Conservation (phyloP, 2,329 filamentous ascomycete genomes). For the Hypoxylon rubiginosum region DNA sequence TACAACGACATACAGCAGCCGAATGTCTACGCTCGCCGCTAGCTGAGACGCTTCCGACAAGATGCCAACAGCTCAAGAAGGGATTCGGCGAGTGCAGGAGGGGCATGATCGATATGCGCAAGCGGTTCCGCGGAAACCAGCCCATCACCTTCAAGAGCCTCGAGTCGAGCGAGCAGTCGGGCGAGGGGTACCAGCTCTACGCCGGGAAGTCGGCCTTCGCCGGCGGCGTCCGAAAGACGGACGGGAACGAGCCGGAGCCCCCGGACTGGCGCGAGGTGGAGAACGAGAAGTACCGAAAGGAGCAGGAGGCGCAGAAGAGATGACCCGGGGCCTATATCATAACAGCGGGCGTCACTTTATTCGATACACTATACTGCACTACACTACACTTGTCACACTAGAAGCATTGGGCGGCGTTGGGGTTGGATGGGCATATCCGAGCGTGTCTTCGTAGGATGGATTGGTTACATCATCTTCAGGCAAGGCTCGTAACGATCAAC, state of each 20-base stretch:
- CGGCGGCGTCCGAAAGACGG: conserved; percentile 73
- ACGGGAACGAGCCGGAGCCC: conserved; percentile 74
- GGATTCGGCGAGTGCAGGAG: conserved; percentile 96
- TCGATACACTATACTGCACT: neutral
- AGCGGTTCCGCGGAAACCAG: conserved; percentile 94
- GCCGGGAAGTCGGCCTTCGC: conserved; percentile 80
- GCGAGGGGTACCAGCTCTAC: conserved; percentile 79
- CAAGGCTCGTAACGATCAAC: conserved; percentile 9
- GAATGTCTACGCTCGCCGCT: conserved; percentile 91
- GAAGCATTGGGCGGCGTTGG: conserved; percentile 51
- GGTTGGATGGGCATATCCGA: conserved; percentile 27
- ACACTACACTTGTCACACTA: conserved; percentile 15
- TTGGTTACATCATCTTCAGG: conserved; percentile 17
- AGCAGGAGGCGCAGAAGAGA: conserved; percentile 51
- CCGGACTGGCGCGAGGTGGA: conserved; percentile 75
- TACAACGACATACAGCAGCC: conserved; percentile 85
- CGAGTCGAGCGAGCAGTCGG: conserved; percentile 71
- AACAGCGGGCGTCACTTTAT: conserved; percentile 6
- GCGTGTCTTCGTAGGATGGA: conserved; percentile 25
- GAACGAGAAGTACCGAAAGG: conserved; percentile 70
- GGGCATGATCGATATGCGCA: conserved; percentile 98
- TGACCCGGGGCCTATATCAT: conserved; percentile 32
- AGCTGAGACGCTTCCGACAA: conserved; percentile 82
- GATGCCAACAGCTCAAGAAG: conserved; percentile 93
- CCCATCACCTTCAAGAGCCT: conserved; percentile 77